Base-by-base conservation (phyloP, 345 rosid genomes). In the Sapria himalayana region DNA sequence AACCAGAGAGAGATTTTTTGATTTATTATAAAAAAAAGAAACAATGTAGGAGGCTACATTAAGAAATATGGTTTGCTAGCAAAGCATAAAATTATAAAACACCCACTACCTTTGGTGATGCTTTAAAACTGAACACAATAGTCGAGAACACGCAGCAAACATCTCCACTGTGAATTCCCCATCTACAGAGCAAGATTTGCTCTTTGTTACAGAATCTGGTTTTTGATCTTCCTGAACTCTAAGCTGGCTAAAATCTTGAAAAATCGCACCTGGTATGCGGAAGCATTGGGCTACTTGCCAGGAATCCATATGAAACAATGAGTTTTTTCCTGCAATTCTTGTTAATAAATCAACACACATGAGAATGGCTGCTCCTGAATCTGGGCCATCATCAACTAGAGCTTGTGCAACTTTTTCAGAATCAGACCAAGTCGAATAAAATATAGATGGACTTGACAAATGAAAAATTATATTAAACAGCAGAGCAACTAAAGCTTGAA, bases 261-360 rank as follows among this genome's bases (percentile, higher is more conserved):
- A 82, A 45, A 82, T 59, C 41, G 73, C 68, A 24, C 67, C 84
- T 21, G 95, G 81, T 32, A 79, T 53, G 23, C 49, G 76, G 57
- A 89, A 41, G 45, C 72, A 69, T 54, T 79, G 91, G 41, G 66
- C 71, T 43, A 79, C 52, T 47, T 82, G 98, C 61, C 77, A 79
- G 15, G 78, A 55, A 51, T 77, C 71, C 79, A 89, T 56, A 41
- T 59, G 64, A 58, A 72, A 76, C 49, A 68, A 47, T 41, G 72
- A 68, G 43, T 52, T 74, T 56, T 80, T 82, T 52, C 78, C 86
- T 46, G 71, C 73, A 55, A 76, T 51, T 70, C 81, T 74, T 42
- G 72, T 74, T 56, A 89, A 65, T 19, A 82, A 81, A 71, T 77
- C 84, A 52, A 76, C 68, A 61, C 84, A 76, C 93, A 79, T 79